Evolutionary conservation across 257 asterid genomes (phyloP), one percentile per base, ranked within the genome.

Genomic region (Solanum gandarillasii): DNA sequence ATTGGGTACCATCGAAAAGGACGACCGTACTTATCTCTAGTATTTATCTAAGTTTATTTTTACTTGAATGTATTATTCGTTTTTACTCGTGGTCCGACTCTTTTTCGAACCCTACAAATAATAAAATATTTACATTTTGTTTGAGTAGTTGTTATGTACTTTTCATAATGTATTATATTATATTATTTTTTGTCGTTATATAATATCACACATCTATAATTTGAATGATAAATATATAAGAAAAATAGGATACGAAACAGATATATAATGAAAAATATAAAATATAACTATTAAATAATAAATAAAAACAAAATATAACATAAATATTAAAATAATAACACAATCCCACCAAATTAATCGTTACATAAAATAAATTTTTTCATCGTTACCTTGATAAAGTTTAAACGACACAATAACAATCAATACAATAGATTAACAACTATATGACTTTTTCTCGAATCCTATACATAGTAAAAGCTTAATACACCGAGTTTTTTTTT

Each of bases 11-110:
- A 29, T 81, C 10, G 95, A 91, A 92, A 88, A 91, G 27, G 95
- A 92, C 92, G 75, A 89, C 92, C 85, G 91, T 91, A 90, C 95
- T 88, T 93, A 93, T 93, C 96, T 13, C 62, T 27, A 13, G n/a
- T 78, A 4, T 1, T 78, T 67, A 16, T 55, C 11, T 55, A 20
- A 55, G 2, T 55, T 20, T 55, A 0, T 55, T 55, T 55, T 55
- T 55, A 52, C 23, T 52, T 6, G 62, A 48, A 16, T 48, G 4
- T 16, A 16, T 18, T 52, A 52, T 18, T 52, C 62, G 62, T 2
- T 52, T 52, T 55, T 55, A 55, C n/a, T 55, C 2, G n/a, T 55
- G 65, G 65, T 55, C 21, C 9, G 10, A 18, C 1, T 55, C 60
- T 52, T 52, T 18, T 1, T 6, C 2, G 0, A 55, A 55, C 7